Evolutionary conservation across 2,329 filamentous ascomycete species (phyloP).

Genomic region (Truncatella angustata): DNA sequence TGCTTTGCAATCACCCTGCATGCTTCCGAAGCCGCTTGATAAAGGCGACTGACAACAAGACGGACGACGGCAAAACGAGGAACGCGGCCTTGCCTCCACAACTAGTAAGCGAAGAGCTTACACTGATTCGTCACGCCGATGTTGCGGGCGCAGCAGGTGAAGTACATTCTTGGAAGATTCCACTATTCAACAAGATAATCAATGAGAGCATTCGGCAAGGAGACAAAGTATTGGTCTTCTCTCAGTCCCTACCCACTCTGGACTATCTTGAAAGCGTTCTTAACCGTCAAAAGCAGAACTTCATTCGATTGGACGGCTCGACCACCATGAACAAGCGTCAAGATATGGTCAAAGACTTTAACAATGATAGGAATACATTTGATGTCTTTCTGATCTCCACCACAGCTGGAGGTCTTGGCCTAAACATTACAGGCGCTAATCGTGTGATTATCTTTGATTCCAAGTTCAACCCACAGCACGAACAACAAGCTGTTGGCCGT

Average conservation of each 20-base stretch:
- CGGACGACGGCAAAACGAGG: conserved; percentile 13
- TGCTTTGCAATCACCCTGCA: conserved; percentile 53
- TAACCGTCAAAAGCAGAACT: conserved; percentile 43
- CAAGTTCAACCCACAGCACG: conserved; percentile 74
- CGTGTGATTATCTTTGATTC: conserved; percentile 86
- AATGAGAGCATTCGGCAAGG: conserved; percentile 56
- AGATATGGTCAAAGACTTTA: conserved; percentile 66
- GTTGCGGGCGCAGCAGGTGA: conserved; percentile 37
- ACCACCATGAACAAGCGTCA: conserved; percentile 60
- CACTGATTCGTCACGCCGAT: conserved; percentile 33
- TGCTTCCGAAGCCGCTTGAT: conserved; percentile 40
- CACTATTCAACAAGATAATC: conserved; percentile 67
- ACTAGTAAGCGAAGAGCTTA: conserved; percentile 28
- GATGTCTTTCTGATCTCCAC: conserved; percentile 81
- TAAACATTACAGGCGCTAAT: conserved; percentile 83
- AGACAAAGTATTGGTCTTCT: conserved; percentile 82
- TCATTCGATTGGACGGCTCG: conserved; percentile 65
- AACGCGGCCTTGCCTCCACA: conserved; percentile 24
- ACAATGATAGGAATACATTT: conserved; percentile 54
- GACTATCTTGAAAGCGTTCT: conserved; percentile 65
- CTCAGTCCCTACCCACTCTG: conserved; percentile 67
- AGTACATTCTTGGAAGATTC: conserved; percentile 65
- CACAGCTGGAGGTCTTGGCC: conserved; percentile 73
- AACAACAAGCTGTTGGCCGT: conserved; percentile 84
- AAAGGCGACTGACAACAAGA: conserved; percentile 15